Conservation (phyloP, 805 yeast genomes). For the Saccharomycopsis selenospora region DNA sequence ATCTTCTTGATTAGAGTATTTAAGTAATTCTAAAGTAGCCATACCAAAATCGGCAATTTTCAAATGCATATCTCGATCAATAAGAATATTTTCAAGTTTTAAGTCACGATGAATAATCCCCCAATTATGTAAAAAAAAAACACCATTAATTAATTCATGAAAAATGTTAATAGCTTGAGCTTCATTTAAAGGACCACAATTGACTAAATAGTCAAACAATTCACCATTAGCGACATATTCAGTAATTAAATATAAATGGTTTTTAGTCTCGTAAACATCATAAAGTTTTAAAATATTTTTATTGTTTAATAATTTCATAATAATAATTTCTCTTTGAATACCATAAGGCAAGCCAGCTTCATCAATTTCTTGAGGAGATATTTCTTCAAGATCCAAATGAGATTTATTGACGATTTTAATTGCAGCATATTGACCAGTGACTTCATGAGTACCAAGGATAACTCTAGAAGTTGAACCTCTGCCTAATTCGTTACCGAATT, state of each 20-base stretch:
- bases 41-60: constrained; percentile 84
- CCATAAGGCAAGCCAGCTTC: constrained; percentile 82
- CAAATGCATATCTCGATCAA: constrained; percentile 58
- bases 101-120: constrained; percentile 79
- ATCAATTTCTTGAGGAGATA: constrained; percentile 32
- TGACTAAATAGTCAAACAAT: constrained; percentile 65
- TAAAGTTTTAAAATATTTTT: constrained; percentile 88
- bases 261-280: constrained; percentile 97
- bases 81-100: constrained; percentile 70
- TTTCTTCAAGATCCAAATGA: constrained; percentile 33
- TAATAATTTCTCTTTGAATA: constrained; percentile 93
- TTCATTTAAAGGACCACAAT: constrained; percentile 64
- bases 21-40: constrained; percentile 65
- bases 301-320: constrained; percentile 92
- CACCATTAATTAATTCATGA: constrained; percentile 70
- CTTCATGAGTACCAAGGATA: constrained; percentile 59
- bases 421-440: constrained; percentile 72
- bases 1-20: constrained; percentile 43
- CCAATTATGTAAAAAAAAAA: constrained; percentile 72
- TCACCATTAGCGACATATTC: constrained; percentile 91
- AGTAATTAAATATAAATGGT: constrained; percentile 70
- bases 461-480: constrained; percentile 82
- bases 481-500: constrained; percentile 69
- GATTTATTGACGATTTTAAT: constrained; percentile 75
- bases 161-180: constrained; percentile 70